Base-by-base conservation (phyloP, 2,329 filamentous ascomycete species). In the Fusarium acutatum region DNA sequence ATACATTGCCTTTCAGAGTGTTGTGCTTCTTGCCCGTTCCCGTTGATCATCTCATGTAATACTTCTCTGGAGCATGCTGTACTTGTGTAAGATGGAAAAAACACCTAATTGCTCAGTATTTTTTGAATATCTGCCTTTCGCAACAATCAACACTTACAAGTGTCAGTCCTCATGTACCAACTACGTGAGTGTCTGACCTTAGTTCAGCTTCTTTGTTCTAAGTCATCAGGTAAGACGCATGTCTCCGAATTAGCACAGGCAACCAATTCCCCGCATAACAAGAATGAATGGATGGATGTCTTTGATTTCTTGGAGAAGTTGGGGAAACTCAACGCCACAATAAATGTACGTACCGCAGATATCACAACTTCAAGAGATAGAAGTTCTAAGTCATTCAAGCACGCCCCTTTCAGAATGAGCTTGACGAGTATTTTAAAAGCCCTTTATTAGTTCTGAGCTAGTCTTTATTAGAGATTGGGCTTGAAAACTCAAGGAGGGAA, bases 291-390 rank as follows among this genome's bases (percentile, higher is more conserved):
- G 11, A 32, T 50, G 22, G 14, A n/a, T 26, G 26, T 28, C n/a
- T 28, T 41, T 20, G 22, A 49, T 18, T 30, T 47, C 26, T 54
- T 56, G 64, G 64, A 40, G n/a, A 57, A 43, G 40, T 62, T 68
- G 65, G 64, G 41, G 64, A 68, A 63, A n/a, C 34, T 18, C n/a
- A n/a, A 60, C 40, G 53, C 50, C 53, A 64, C 38, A 35, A 46
- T 41, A 15, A 38, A 37, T 28, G 34, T 28, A 38, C 34, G 24
- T 53, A 38, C 34, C 5, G 11, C 32, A 28, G 24, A 28, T 28
- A 53, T 53, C 50, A 53, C 50, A 53, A 26, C 34, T 3, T 12
- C 30, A 35, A 20, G 32, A 26, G 32, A 49, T 22, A 14, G 15
- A 50, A 24, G 28, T n/a, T 32, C 46, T 6, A 24, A 34, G n/a